phyloP scores from a whole-genome alignment of 768 basidiomycete species.

The Ramaria sp. region DNA sequence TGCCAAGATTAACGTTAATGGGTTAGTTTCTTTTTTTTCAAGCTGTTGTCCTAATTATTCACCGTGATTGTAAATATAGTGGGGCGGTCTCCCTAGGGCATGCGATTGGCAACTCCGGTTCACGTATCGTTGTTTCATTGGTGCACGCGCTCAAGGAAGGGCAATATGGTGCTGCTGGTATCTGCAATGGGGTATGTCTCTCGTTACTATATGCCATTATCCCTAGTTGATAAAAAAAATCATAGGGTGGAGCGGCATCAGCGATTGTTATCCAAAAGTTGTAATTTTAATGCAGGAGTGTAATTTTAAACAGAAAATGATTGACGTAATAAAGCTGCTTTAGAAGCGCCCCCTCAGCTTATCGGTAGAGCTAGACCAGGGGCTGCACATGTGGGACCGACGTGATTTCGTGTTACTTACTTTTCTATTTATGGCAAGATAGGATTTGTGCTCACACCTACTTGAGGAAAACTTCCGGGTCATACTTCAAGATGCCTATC shows the following conservation, averaged over 20 bases:
- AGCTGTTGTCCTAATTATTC: background rate
- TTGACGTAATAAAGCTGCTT: no score
- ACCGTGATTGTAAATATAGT: conserved; percentile 30
- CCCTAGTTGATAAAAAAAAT: conserved; percentile 11
- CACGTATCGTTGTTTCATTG: conserved; percentile 88
- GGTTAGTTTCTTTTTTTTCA: conserved; percentile 37
- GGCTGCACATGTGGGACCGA: background rate
- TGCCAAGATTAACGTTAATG: conserved; percentile 82
- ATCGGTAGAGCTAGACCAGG: background rate
- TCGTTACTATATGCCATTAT: background rate
- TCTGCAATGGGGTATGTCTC: conserved; percentile 86
- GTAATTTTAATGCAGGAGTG: conserved; percentile 26
- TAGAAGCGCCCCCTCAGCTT: no score
- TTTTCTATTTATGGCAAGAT: background rate
- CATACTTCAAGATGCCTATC: background rate
- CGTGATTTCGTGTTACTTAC: background rate
- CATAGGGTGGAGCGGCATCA: conserved; percentile 83
- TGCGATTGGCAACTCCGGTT: conserved; percentile 93
- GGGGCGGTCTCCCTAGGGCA: conserved; percentile 95
- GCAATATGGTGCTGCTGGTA: conserved; percentile 89
- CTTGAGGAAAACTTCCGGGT: background rate
- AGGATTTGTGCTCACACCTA: background rate
- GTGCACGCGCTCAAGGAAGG: conserved; percentile 86
- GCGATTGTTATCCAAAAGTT: conserved; percentile 83
- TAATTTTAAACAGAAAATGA: no score